Evolutionary conservation across 2,329 filamentous ascomycete species (phyloP), one percentile per base, ranked within the genome.

Genomic region (Epichloe hybrida): DNA sequence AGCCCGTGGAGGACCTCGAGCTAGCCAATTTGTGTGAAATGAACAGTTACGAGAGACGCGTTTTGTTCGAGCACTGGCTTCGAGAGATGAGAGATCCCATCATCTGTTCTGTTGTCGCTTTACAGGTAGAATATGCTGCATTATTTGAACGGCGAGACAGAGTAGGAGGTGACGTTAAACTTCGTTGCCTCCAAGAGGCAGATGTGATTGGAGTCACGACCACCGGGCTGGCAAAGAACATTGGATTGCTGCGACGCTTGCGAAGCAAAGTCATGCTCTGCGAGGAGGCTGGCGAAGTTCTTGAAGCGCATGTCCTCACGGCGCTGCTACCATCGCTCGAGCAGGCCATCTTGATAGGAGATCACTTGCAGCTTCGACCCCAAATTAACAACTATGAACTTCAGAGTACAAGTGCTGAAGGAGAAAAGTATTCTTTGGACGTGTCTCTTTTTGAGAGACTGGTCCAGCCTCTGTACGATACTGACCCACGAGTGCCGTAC

Each of bases 281-380:
- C 36, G 83, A 87, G 59, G 83, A 87, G 58, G 83, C 83, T 2
- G 83, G 76, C 0, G 82, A 87, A 54, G 77, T 86, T 0, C 67
- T 86, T 35, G 83, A 87, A 59, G 70, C 77, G 0, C 81, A 86
- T 52, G 66, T 77, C 3, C 60, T 86, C 1, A 77, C 78, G 0
- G 72, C 81, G 0, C 61, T 86, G 4, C 65, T 83, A 0, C 80
- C 80, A 0, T 72, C 72, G 0, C 61, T 83, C 0, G 72, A 85
- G 59, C 81, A 86, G 52, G 65, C 71, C 5, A 77, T 85, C 17
- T 69, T 80, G 13, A 83, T 84, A 39, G 80, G 81, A 0, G 81
- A 84, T 56, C 80, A 83, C 52, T 65, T 72, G 20, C 80, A 84
- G 57, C 69, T 84, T 1, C 73, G 80, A 0, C 80, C 80, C 0